Base-by-base conservation (phyloP, 1,284 basidiomycete genomes). In the Trichosporon asahii region DNA sequence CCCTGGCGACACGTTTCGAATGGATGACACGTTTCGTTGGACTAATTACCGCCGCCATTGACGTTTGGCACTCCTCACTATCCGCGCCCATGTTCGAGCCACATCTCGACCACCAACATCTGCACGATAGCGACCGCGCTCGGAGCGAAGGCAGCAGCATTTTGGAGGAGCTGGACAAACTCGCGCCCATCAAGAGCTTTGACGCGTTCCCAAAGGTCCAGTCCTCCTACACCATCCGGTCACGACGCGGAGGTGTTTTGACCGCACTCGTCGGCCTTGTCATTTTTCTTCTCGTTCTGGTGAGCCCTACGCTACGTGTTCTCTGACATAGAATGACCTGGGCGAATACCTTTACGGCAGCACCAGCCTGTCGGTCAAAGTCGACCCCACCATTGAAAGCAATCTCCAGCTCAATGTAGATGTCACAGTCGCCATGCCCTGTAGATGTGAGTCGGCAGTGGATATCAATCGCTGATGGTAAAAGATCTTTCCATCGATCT, bases 381-480 rank as follows among this genome's bases (percentile, higher is more conserved):
- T 98, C 66, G 94, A 96, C 78, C 83, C 84, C 23, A 87, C 88
- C 61, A 82, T 86, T 29, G 84, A 84, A 23, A 89, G 88, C 73
- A 89, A 86, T 69, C 85, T 98, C 85, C 88, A 90, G 74, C 86
- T 98, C 72, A 97, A 98, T 80, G 87, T 97, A 67, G 95, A 98
- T 83, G 82, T 96, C 82, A 89, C 93, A 14, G 91, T 98, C 27
- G 92, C 92, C 74, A 97, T 95, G 88, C 94, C 93, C 1, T 97
- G 95, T 84, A 86, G 88, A 83, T 93, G 94, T 96, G 80, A 84
- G 88, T 25, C 21, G n/a, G 18, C 21, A 69, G 33, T 6, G 7
- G 35, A 3, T 4, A 11, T 3, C 21, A 12, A 2, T n/a, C 14
- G 9, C 57, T 60, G 5, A 60, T 18, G 8, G 1, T n/a, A 0